A percentile compares a stretch with the other conserved stretches of the same genome.
These are phyloP conservation scores for Chalciporus sp. DNA, from an alignment of 1,284 basidiomycete genomes.

Conservation along the genomic window DNA sequence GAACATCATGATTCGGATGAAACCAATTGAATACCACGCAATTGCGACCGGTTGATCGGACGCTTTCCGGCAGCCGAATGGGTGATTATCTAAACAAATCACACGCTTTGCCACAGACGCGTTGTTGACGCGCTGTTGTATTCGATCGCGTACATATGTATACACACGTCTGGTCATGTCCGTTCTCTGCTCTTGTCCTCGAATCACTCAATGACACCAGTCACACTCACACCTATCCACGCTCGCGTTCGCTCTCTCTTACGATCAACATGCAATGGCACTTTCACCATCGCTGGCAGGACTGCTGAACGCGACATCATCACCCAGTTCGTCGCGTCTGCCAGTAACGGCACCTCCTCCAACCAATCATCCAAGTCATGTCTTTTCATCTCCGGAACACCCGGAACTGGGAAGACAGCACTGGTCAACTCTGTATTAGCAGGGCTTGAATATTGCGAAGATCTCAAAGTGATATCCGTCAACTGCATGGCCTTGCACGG, in stretches of 20 bases:
- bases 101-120: background rate
- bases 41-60: too few species aligned
- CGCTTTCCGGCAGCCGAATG: too few species aligned
- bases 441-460: slow-evolving; percentile 36
- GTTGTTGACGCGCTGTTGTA: slow-evolving; percentile 21
- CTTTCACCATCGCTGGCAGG: slow-evolving; percentile 61
- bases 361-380: slow-evolving; percentile 35
- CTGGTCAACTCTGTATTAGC: slow-evolving; percentile 67
- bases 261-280: slow-evolving; percentile 63
- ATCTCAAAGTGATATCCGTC: slow-evolving; percentile 55
- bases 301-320: slow-evolving; percentile 59
- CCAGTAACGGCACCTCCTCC: slow-evolving; percentile 41
- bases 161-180: background rate
- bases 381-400: slow-evolving; percentile 78
- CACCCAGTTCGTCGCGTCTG: slow-evolving; percentile 52
- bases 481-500: slow-evolving; percentile 78
- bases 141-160: background rate
- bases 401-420: slow-evolving; percentile 83
- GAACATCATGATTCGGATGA: too few species aligned
- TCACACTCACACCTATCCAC: slow-evolving; percentile 56
- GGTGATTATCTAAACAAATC: background rate
- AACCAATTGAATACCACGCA: too few species aligned
- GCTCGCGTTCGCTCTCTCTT: slow-evolving; percentile 67
- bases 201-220: slow-evolving; percentile 62
- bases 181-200: slow-evolving; percentile 41